A percentile compares a stretch with the other conserved stretches of the same genome.
These are phyloP conservation scores for Auricularia sp. DNA, from an alignment of 768 basidiomycete genomes.

Conservation along the genomic window DNA sequence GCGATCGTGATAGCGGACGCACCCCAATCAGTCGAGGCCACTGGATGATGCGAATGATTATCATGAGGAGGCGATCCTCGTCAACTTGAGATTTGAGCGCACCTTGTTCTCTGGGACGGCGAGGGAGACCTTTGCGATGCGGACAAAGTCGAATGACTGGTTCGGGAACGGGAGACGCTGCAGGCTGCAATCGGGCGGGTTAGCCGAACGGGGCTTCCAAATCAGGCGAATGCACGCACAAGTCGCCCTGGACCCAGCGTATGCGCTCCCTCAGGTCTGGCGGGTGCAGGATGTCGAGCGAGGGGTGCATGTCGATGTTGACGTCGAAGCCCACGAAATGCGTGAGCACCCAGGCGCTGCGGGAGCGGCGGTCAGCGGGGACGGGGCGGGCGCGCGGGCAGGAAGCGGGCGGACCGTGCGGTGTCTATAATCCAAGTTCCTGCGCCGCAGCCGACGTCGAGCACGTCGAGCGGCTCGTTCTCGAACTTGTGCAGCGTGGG, in stretches of 20 bases:
- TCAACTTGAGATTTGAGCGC: not conserved
- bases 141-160: not conserved
- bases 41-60: not conserved
- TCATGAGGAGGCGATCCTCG: not conserved
- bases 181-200: not conserved
- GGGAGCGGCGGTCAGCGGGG: not conserved
- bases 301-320: slow-evolving; percentile 1
- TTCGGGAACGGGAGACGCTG: not conserved
- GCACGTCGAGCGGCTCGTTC: slow-evolving; percentile 1
- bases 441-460: slow-evolving; percentile 1
- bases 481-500: not conserved
- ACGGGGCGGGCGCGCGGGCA: not conserved
- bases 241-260: not conserved
- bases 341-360: not conserved
- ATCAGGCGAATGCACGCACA: not conserved
- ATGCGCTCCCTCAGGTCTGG: not conserved
- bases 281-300: not conserved
- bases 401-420: not conserved
- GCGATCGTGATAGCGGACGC: not conserved
- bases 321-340: not conserved
- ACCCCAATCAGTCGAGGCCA: not conserved
- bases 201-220: not conserved
- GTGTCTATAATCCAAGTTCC: slow-evolving; percentile 1
- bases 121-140: not conserved
- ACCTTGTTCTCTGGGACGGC: not conserved